A percentile compares a stretch with the other conserved stretches of the same genome.
Evolutionary conservation across 2,329 filamentous ascomycete genomes (phyloP).

Genomic region (Didymella arachidicola): DNA sequence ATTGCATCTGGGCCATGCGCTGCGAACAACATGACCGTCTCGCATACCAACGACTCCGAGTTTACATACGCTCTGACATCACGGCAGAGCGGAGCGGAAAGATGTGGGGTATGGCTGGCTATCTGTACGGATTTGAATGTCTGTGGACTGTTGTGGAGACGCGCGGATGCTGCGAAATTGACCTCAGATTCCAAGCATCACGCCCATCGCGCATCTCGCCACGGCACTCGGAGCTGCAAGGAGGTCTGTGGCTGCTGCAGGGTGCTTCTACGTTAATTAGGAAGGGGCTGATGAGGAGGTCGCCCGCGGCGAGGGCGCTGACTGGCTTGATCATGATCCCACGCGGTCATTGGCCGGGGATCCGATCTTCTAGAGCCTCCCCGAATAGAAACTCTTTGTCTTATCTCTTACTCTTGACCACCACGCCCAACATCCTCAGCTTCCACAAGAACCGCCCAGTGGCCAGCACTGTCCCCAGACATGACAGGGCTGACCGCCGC

Average conservation of each 20-base stretch:
- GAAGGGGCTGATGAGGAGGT: slow-evolving; percentile 13
- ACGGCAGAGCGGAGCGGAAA: slow-evolving; percentile 23
- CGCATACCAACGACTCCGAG: background rate
- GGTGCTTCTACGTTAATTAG: slow-evolving; percentile 11
- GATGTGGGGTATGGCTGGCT: slow-evolving; percentile 29
- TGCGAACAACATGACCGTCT: slow-evolving; percentile 2
- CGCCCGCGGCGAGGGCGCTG: slow-evolving; percentile 24
- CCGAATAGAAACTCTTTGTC: slow-evolving; percentile 24
- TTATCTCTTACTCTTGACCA: slow-evolving; percentile 40
- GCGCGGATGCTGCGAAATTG: slow-evolving; percentile 15
- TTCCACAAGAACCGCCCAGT: slow-evolving; percentile 27
- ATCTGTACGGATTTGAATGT: slow-evolving; percentile 19
- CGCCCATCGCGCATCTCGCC: slow-evolving; percentile 1
- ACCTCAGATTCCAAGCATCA: slow-evolving; percentile 1
- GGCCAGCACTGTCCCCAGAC: slow-evolving; percentile 28
- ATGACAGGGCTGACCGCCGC: slow-evolving; percentile 41
- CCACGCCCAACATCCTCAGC: slow-evolving; percentile 27
- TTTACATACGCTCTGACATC: slow-evolving; percentile 31
- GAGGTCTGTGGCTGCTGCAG: slow-evolving; percentile 29
- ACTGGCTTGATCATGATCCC: slow-evolving; percentile 22
- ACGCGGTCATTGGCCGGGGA: slow-evolving; percentile 30
- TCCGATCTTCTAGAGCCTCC: background rate
- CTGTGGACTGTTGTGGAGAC: slow-evolving; percentile 24
- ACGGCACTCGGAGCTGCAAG: slow-evolving; percentile 20
- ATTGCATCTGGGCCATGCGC: slow-evolving; percentile 16